Evolutionary conservation across 129 eudicot genomes (phyloP), one percentile per base, ranked within the genome.

Genomic region (Escallonia rubra): DNA sequence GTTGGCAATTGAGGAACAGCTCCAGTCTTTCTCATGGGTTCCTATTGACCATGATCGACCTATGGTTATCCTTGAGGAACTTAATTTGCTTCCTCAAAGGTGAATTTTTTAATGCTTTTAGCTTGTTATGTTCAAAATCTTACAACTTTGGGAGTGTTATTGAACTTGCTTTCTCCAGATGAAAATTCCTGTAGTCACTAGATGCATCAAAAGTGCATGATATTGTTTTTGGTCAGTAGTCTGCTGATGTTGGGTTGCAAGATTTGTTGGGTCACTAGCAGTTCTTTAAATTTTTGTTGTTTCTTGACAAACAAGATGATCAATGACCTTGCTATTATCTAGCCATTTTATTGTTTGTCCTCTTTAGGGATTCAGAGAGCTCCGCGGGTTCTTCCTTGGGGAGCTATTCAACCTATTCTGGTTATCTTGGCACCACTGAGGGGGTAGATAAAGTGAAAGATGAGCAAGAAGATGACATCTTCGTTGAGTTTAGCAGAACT

Each of bases 351-450:
- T 10, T 34, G 10, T 0, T 3, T 49, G 70, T 38, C 10, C 10
- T 67, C 55, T 53, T 11, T 59, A 67, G 71, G 71, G 71, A 67
- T 9, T 56, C 53, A 5, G 71, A 67, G 8, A 7, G 62, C 71
- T 67, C 71, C 41, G 61, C 38, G 1, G 61, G 41, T 54, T 52
- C 62, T 40, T 67, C 71, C 10, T 13, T 67, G 7, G 61, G 55
- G 42, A 67, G 52, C 71, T 67, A 42, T 54, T 41, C 58, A 15
- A 67, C 41, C 71, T 67, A 42, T 54, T 41, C 58, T 42, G 34
- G 58, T 41, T 41, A 52, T 11, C 15, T 67, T 2, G 43, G 23
- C 5, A 1, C 50, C 6, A 39, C 61, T 7, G 51, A 66, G 41
- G 16, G 23, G 41, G 16, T 51, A 8, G 57, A 53, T 53, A 65